These are phyloP conservation scores for Pythium aristosporum DNA, from an alignment of 352 stramenopile species.

Conservation along the genomic window DNA sequence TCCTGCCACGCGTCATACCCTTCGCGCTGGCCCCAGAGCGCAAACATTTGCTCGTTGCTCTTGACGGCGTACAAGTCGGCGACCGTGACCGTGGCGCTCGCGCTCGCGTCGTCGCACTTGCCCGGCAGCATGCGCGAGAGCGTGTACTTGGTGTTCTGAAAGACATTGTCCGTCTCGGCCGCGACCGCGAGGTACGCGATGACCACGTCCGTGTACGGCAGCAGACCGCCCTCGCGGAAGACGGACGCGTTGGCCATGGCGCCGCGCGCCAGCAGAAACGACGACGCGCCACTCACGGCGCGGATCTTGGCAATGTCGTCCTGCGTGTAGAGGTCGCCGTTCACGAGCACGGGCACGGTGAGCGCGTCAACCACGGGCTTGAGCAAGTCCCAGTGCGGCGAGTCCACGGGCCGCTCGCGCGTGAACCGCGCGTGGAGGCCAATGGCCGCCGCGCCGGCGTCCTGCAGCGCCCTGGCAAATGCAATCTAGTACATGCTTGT, in stretches of 20 bases:
- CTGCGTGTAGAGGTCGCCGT: slow-evolving; percentile 85
- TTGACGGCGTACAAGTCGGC: slow-evolving; percentile 59
- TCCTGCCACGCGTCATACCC: slow-evolving; percentile 58
- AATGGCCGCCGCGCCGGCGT: slow-evolving; percentile 66
- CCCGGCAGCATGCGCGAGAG: slow-evolving; percentile 79
- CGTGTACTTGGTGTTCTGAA: slow-evolving; percentile 92
- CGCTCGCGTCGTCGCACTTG: slow-evolving; percentile 45
- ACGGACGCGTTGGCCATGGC: slow-evolving; percentile 83
- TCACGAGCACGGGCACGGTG: slow-evolving; percentile 81
- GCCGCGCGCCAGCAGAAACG: slow-evolving; percentile 82
- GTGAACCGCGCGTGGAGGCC: slow-evolving; percentile 68
- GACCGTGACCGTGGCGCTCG: slow-evolving; percentile 45
- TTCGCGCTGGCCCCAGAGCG: slow-evolving; percentile 60
- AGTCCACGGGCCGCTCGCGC: slow-evolving; percentile 63
- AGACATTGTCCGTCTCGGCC: slow-evolving; percentile 85
- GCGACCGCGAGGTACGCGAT: slow-evolving; percentile 69
- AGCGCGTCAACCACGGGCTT: slow-evolving; percentile 67
- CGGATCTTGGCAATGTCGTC: slow-evolving; percentile 68
- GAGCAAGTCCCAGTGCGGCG: slow-evolving; percentile 74
- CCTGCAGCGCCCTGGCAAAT: slow-evolving; percentile 56
- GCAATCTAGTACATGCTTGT: slow-evolving; percentile 43
- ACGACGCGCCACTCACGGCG: slow-evolving; percentile 58
- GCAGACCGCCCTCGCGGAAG: slow-evolving; percentile 65
- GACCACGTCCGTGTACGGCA: slow-evolving; percentile 63
- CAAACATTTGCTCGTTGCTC: slow-evolving; percentile 69